Percentiles rank a stretch among this genome's conserved stretches.
Evolutionary conservation across 768 basidiomycete genomes (phyloP).

Genomic region (Leccinellum albellum): DNA sequence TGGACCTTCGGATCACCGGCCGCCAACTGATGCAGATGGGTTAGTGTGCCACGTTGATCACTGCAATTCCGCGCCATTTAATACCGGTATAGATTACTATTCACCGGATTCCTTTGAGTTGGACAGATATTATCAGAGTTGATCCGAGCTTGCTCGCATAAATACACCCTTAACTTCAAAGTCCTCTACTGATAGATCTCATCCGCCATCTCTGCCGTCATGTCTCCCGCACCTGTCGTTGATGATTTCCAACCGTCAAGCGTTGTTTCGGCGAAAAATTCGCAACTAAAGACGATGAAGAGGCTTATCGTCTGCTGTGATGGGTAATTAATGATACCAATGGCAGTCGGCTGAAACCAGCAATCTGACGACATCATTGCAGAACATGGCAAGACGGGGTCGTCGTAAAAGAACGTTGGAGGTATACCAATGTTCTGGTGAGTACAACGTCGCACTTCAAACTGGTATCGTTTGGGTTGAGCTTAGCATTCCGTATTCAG

Average conservation of each 20-base stretch:
- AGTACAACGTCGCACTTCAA: conserved; percentile 10
- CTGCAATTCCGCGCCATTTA: not conserved
- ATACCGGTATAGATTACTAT: not conserved
- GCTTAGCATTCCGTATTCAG: conserved; percentile 26
- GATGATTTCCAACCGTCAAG: conserved; percentile 1
- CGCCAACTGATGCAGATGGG: not conserved
- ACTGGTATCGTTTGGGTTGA: not conserved
- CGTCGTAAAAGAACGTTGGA: conserved; percentile 38
- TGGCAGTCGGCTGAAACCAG: not conserved
- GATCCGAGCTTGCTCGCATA: conserved; percentile 21
- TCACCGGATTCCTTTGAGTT: not conserved
- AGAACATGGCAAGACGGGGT: conserved; percentile 77
- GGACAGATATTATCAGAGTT: not conserved
- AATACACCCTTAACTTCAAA: conserved; percentile 13
- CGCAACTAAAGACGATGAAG: conserved; percentile 35
- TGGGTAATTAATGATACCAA: conserved; percentile 47
- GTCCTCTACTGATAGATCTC: not conserved
- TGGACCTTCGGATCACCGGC: not conserved
- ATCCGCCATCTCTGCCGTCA: not conserved
- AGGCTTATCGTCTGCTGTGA: conserved; percentile 73
- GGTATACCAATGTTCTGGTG: conserved; percentile 57
- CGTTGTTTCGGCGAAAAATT: not conserved
- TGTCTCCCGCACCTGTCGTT: conserved; percentile 9
- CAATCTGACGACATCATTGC: not conserved
- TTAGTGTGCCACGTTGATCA: not conserved